Percentiles rank a stretch among this genome's conserved stretches.
phyloP scores from a whole-genome alignment of 148 eudicot genomes.

The Bassia scoparia region DNA sequence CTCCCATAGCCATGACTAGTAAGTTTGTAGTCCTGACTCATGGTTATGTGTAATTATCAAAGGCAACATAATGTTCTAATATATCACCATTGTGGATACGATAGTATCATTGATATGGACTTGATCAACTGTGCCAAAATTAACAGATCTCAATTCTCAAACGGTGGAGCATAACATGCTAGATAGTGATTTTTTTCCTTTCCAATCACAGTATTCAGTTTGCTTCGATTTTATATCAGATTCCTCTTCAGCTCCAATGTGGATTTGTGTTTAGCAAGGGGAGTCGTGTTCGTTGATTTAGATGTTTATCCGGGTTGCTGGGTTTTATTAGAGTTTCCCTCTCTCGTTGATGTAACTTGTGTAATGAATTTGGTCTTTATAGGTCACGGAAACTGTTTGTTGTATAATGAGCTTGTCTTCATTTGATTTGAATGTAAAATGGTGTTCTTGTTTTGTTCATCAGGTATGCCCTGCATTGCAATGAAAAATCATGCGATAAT shows the following conservation, averaged over 20 bases:
- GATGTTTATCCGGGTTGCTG: not conserved
- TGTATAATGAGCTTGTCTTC: slow-evolving; percentile 22
- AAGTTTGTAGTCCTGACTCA: not conserved
- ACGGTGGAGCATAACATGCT: not conserved
- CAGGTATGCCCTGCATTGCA: not conserved
- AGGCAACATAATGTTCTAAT: not conserved
- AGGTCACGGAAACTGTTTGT: not conserved
- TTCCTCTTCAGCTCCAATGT: not conserved
- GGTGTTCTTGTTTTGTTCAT: not conserved
- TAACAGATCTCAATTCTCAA: not conserved
- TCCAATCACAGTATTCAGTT: not conserved
- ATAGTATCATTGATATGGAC: not conserved
- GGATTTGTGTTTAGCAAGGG: not conserved
- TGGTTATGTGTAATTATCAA: not conserved
- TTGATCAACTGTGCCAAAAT: not conserved
- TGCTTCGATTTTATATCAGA: not conserved
- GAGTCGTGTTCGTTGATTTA: not conserved
- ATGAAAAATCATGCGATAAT: not conserved
- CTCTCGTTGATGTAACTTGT: not conserved
- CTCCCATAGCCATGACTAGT: not conserved
- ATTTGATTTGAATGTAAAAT: not conserved
- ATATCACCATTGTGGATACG: not conserved
- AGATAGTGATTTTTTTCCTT: slow-evolving; percentile 15
- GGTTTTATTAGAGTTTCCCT: slow-evolving; percentile 5
- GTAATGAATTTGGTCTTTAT: not conserved